Evolutionary conservation across 805 yeast species (phyloP).

Genomic region (Scheffersomyces amazonensis): DNA sequence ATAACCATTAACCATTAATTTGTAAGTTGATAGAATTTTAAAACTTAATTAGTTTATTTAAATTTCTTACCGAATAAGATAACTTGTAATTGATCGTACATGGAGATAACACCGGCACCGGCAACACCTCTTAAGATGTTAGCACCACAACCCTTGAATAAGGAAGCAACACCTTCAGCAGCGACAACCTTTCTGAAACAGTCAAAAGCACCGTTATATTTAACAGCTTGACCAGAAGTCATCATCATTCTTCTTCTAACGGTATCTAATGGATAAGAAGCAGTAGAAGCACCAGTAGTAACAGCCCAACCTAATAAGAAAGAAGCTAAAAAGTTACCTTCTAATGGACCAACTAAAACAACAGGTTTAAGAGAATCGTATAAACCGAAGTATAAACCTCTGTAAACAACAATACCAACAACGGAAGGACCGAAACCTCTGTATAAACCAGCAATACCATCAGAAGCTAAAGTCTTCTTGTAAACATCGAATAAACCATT

Average conservation of each 20-base stretch:
- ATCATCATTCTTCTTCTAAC: slow-evolving; percentile 99
- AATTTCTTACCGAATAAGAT: slow-evolving; percentile 95
- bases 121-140: slow-evolving; percentile 99
- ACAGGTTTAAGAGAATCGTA: slow-evolving; percentile 96
- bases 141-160: slow-evolving; percentile 99
- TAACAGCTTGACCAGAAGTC: slow-evolving; percentile 99
- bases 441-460: slow-evolving; percentile 98
- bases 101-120: slow-evolving; percentile 98
- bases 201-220: slow-evolving; percentile 93
- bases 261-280: slow-evolving; percentile 98
- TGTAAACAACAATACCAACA: slow-evolving; percentile 95
- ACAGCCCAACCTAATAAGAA: slow-evolving; percentile 97
- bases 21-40: no score
- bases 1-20: not conserved
- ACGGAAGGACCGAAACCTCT: slow-evolving; percentile 99
- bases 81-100: slow-evolving; percentile 96
- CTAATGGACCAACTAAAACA: slow-evolving; percentile 89
- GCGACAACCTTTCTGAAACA: slow-evolving; percentile 90
- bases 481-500: slow-evolving; percentile 96
- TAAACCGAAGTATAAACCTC: slow-evolving; percentile 98
- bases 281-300: slow-evolving; percentile 97
- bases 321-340: slow-evolving; percentile 92
- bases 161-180: slow-evolving; percentile 89
- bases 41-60: slow-evolving; percentile 47
- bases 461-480: slow-evolving; percentile 92